Evolutionary conservation across 192 early-diverging fungal genomes (phyloP).

Genomic region (Linnemannia exigua): DNA sequence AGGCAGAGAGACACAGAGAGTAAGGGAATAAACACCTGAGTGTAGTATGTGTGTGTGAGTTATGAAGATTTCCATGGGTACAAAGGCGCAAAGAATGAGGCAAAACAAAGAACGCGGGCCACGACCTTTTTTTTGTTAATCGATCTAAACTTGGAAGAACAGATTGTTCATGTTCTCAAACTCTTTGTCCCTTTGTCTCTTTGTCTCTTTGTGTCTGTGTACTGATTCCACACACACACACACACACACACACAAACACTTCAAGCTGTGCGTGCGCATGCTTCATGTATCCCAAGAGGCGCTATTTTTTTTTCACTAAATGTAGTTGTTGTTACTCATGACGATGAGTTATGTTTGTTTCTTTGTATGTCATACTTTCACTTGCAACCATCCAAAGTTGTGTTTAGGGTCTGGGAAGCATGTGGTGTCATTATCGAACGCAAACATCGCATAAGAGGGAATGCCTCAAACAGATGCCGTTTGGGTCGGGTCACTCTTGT

Average conservation of each 20-base stretch:
- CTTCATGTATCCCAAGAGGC: not conserved
- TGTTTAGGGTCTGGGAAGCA: not conserved
- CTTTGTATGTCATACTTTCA: not conserved
- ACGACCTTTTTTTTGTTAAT: not conserved
- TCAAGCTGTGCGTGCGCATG: slow-evolving; percentile 8
- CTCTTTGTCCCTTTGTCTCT: not conserved
- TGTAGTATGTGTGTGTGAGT: no score
- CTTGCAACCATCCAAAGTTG: not conserved
- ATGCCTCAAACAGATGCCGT: not conserved
- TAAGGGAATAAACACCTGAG: no score
- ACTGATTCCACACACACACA: not conserved
- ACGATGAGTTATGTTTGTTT: no score
- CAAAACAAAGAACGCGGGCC: not conserved
- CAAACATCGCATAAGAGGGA: not conserved
- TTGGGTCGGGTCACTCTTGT: not conserved
- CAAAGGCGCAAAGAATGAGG: not conserved
- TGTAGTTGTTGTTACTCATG: not conserved
- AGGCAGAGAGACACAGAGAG: no score
- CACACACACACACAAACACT: not conserved
- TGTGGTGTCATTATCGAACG: not conserved
- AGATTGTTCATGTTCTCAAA: not conserved
- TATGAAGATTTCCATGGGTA: not conserved
- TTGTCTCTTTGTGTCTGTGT: not conserved
- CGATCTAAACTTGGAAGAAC: not conserved
- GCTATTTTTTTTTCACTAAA: not conserved